A percentile compares a stretch with the other conserved stretches of the same genome.
phyloP scores from a whole-genome alignment of 2,329 filamentous ascomycete genomes.

The Stachybotrys chartarum region DNA sequence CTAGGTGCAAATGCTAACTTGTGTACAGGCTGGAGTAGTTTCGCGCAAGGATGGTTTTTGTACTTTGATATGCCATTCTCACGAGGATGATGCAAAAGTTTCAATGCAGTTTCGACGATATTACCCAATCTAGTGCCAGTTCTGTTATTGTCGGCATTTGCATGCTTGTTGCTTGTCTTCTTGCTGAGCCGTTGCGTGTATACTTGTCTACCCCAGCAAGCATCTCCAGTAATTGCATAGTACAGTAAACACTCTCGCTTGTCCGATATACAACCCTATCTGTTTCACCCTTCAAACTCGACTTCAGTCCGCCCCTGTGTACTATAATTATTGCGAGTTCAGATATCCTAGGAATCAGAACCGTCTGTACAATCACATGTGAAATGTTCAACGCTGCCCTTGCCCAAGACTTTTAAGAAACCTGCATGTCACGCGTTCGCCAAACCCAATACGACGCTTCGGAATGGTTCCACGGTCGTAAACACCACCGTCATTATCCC shows the following conservation, averaged over 20 bases:
- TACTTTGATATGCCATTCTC: neutral
- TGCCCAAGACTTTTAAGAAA: neutral
- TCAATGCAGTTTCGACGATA: neutral
- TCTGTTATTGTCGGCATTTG: neutral
- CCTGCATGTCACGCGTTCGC: conserved; percentile 15
- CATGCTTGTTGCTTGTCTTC: no score
- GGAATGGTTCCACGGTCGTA: conserved; percentile 40
- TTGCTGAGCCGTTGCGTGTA: no score
- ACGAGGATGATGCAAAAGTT: neutral
- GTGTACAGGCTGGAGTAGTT: conserved; percentile 3
- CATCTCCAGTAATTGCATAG: neutral
- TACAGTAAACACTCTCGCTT: neutral
- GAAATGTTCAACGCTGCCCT: no score
- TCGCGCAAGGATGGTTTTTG: neutral
- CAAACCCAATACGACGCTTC: conserved; percentile 24
- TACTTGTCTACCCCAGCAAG: neutral
- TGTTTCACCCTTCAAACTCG: neutral
- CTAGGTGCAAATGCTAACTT: conserved; percentile 2
- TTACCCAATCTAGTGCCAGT: neutral
- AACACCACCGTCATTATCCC: conserved; percentile 50
- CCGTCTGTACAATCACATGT: neutral
- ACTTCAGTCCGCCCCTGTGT: neutral
- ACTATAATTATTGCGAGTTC: neutral
- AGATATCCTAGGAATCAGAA: neutral
- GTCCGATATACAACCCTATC: no score